Base-by-base conservation (phyloP, 1,284 basidiomycete species). In the Melanopsichium pennsylvanicum region DNA sequence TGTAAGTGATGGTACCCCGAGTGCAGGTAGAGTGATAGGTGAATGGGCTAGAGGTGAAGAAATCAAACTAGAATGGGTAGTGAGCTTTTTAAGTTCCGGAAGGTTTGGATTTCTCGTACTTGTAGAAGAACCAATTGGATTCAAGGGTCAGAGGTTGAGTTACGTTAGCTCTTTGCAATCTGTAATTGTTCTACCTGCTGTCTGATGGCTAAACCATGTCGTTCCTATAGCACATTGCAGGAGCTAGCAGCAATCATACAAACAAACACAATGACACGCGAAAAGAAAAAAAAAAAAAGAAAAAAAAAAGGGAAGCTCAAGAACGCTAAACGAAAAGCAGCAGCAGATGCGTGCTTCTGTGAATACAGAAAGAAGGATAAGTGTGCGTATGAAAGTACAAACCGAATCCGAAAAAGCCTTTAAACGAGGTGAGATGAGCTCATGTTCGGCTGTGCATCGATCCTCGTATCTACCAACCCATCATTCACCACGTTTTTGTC, bases 51-150 rank as follows among this genome's bases (percentile, higher is more conserved):
- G 45, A 6, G 61, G 49, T 2, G 40, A 36, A 6, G 45, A 34
- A 18, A 45, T 11, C 3, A 16, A 2, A 21, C 27, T 44, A 3
- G 13, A 54, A 32, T 58, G 55, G 55, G 15, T 35, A 10, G 66
- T 69, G 3, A 35, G 46, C 3, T 69, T 69, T 40, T 22, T 69
- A 2, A 45, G 49, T 5, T 33, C 50, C 0, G 66, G 59, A 5
- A 46, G 11, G 18, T 63, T 44, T 29, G 55, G 39, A 3, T 63
- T 69, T 31, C 42, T 63, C 35, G 50, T 59, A 0, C 21, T 41
- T 6, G 59, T 63, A 0, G 46, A 69, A 9, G 66, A 69, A 23
- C 26, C 42, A 45, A 31, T 0, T 29, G 8, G 27, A 29, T 7
- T 7, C 8, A 29, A 29, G 27, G 13, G 27, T 29, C 27, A 29